Evolutionary conservation across 2,329 filamentous ascomycete genomes (phyloP).

Genomic region (Trichoderma koningiopsis): DNA sequence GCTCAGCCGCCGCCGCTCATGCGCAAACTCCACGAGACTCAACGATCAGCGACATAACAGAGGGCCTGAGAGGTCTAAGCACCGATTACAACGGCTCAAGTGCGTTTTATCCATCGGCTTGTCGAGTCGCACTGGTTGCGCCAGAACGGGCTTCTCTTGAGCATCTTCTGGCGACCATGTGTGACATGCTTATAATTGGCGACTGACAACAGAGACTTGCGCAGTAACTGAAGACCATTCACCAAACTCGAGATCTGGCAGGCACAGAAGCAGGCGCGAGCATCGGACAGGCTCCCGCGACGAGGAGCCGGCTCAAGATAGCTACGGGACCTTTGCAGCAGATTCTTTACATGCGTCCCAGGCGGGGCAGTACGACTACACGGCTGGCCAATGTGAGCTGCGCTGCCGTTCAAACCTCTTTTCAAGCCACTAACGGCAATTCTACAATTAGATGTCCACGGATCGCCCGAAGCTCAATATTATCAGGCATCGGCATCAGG

Average conservation of each 20-base stretch:
- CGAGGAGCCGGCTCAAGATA: constrained; percentile 16
- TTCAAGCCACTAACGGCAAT: constrained; percentile 16
- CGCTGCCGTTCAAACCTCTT: constrained; percentile 1
- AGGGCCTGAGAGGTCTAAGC: constrained; percentile 21
- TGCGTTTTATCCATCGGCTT: constrained; percentile 17
- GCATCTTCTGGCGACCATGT: background rate
- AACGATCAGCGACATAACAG: constrained; percentile 24
- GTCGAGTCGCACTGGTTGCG: constrained; percentile 4
- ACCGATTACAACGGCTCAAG: constrained; percentile 22
- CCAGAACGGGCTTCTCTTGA: background rate
- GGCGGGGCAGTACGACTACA: constrained; percentile 22
- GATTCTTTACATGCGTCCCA: constrained; percentile 22
- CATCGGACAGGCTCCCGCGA: constrained; percentile 24
- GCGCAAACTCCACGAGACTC: constrained; percentile 27
- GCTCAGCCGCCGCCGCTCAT: constrained; percentile 18
- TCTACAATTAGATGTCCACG: constrained; percentile 24
- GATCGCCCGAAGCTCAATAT: constrained; percentile 20
- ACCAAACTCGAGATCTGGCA: constrained; percentile 21
- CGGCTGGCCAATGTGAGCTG: constrained; percentile 24
- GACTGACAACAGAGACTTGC: constrained; percentile 4
- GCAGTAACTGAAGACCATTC: constrained; percentile 21
- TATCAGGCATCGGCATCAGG: constrained; percentile 24
- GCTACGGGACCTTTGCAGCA: constrained; percentile 18
- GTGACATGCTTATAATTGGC: background rate
- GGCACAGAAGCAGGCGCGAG: constrained; percentile 26